These are phyloP conservation scores for Pythium inflatum DNA, from an alignment of 352 stramenopile species.

Conservation along the genomic window DNA sequence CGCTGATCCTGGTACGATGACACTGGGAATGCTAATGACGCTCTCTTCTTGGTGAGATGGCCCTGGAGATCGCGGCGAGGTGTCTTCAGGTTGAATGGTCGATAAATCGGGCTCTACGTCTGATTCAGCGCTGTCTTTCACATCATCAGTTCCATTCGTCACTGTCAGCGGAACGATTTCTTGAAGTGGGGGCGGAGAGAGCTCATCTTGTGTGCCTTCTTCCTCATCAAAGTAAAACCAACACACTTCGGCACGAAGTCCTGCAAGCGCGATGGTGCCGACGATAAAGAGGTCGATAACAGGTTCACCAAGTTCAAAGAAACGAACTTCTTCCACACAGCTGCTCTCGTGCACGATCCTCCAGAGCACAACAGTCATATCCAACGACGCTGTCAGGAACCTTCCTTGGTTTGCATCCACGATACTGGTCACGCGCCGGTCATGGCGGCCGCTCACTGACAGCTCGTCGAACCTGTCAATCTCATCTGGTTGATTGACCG, in stretches of 20 bases:
- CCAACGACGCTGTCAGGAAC: constrained; percentile 59
- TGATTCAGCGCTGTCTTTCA: background rate
- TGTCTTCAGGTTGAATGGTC: constrained; percentile 11
- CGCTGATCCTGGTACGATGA: constrained; percentile 18
- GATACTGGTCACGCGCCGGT: constrained; percentile 48
- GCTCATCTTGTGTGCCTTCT: background rate
- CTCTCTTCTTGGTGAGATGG: constrained; percentile 8
- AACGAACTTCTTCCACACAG: constrained; percentile 51
- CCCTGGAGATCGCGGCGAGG: constrained; percentile 6
- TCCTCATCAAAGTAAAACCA: constrained; percentile 24
- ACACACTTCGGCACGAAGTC: constrained; percentile 29
- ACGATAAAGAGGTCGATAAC: constrained; percentile 52
- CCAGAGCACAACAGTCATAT: constrained; percentile 75
- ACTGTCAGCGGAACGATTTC: background rate
- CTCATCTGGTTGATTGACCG: background rate
- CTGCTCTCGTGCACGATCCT: constrained; percentile 26
- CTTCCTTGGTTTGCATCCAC: constrained; percentile 19
- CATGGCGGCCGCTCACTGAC: constrained; percentile 40
- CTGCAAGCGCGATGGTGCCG: constrained; percentile 16
- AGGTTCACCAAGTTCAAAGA: constrained; percentile 63
- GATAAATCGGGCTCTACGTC: no score
- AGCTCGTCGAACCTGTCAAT: constrained; percentile 34
- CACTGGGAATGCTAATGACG: constrained; percentile 36
- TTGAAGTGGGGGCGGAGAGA: background rate
- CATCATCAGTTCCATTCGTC: background rate